phyloP scores from a whole-genome alignment of 2,329 filamentous ascomycete genomes.

The Akanthomyces lecanii region DNA sequence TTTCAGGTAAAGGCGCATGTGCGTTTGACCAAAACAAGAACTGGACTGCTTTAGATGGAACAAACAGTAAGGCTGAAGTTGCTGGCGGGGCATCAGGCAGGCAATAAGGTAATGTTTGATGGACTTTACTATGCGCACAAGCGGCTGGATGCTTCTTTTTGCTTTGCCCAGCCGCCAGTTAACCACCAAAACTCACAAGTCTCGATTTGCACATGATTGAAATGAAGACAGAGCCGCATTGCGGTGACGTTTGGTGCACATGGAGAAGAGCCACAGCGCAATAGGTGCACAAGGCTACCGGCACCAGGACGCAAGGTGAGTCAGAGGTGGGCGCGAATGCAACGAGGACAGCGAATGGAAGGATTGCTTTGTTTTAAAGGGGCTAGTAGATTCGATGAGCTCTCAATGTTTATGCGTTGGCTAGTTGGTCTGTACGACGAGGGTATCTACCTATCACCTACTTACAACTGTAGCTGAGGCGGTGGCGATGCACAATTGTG shows the following conservation, averaged over 20 bases:
- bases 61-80: too few relatives aligned
- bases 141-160: neutral
- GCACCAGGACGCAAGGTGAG: neutral
- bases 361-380: too few relatives aligned
- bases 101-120: neutral
- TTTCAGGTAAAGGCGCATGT: neutral
- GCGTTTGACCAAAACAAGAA: neutral
- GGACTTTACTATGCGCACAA: neutral
- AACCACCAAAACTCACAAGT: too few relatives aligned
- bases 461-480: neutral
- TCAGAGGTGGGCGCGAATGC: neutral
- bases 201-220: too few relatives aligned
- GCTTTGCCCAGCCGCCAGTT: too few relatives aligned
- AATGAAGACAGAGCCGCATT: too few relatives aligned
- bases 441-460: too few relatives aligned
- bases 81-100: neutral
- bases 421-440: neutral
- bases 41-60: neutral
- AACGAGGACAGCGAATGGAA: neutral
- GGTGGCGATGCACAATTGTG: neutral
- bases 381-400: too few relatives aligned
- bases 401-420: neutral
- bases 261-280: neutral
- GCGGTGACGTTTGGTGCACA: neutral
- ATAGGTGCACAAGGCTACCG: too few relatives aligned